These are phyloP conservation scores for Monilinia aucupariae DNA, from an alignment of 2,329 filamentous ascomycete genomes.

Conservation along the genomic window DNA sequence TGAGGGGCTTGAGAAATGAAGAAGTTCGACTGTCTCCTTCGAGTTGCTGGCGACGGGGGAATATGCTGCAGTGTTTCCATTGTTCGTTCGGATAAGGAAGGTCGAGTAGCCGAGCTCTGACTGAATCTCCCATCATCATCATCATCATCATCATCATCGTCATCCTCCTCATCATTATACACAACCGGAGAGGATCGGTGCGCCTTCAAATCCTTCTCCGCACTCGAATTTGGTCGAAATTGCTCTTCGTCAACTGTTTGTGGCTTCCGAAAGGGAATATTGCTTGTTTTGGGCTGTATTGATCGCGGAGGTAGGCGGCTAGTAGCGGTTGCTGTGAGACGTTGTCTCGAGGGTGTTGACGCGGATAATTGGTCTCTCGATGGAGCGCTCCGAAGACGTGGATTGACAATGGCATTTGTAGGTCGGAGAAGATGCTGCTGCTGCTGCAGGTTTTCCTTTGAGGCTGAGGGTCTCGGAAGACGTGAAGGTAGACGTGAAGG, in stretches of 20 bases:
- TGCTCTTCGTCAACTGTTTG: not conserved
- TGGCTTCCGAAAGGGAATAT: constrained; percentile 23
- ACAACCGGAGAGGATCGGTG: constrained; percentile 11
- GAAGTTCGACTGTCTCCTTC: constrained; percentile 64
- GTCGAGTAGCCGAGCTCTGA: constrained; percentile 26
- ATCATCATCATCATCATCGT: not conserved
- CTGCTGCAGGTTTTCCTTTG: constrained; percentile 43
- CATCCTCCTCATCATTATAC: not conserved
- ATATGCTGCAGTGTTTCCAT: constrained; percentile 77
- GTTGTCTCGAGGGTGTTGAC: constrained; percentile 17
- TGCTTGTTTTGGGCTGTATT: constrained; percentile 23
- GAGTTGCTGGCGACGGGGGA: constrained; percentile 69
- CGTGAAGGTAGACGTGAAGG: constrained; percentile 44
- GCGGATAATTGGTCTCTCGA: constrained; percentile 25
- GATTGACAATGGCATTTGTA: constrained; percentile 22
- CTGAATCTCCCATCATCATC: constrained; percentile 12
- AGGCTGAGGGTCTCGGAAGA: constrained; percentile 46
- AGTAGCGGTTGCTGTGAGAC: not conserved
- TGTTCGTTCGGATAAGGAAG: constrained; percentile 75
- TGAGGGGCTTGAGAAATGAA: constrained; percentile 60
- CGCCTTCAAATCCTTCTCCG: constrained; percentile 18
- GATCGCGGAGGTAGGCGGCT: constrained; percentile 12
- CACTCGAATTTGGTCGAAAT: constrained; percentile 5
- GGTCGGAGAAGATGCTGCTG: constrained; percentile 27
- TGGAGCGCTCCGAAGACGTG: constrained; percentile 28